Evolutionary conservation across 768 basidiomycete species (phyloP), one percentile per base, ranked within the genome.

Genomic region (Nevesoporus exiguus): DNA sequence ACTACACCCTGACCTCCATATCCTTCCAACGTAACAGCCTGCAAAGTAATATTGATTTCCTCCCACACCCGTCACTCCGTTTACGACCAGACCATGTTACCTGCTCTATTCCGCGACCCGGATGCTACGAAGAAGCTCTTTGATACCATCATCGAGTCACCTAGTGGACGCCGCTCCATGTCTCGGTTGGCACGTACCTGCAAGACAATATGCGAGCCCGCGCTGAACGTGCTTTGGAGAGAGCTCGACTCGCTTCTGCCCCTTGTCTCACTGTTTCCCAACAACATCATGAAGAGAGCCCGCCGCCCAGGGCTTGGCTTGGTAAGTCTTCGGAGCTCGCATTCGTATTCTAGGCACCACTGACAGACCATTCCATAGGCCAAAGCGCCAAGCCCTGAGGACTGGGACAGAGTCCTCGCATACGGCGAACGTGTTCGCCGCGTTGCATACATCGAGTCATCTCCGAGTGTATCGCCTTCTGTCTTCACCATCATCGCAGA

Each of bases 161-260:
- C 87, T 6, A 80, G 77, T 59, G 89, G 89, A 34, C 82, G 78
- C 58, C 83, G 86, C 45, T 76, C 81, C 41, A 70, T 90, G 54
- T 84, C 86, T 47, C 77, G 88, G 63, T 74, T 91, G 60, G 81
- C 88, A 45, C 78, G 89, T 49, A 89, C 88, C 43, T 90, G 88
- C 71, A 82, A 78, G 58, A 81, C 83, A n/a, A 74, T 89, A 66
- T 82, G 77, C 60, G 87, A 86, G 59, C 86, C 86, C 14, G 81
- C 84, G n/a, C 65, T 90, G 60, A 75, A 84, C 66, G 73, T 84
- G 46, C 75, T 91, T 29, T 91, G 89, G 89, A 81, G 79, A 65
- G 89, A 91, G 62, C 72, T 91, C 52, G 88, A 90, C 67, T 87
- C 86, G 13, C 74, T 90, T 55, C 71, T 82, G 43, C 89, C 89